Evolutionary conservation across 192 early-diverging fungal species (phyloP).

Genomic region (Dissophora ornata): DNA sequence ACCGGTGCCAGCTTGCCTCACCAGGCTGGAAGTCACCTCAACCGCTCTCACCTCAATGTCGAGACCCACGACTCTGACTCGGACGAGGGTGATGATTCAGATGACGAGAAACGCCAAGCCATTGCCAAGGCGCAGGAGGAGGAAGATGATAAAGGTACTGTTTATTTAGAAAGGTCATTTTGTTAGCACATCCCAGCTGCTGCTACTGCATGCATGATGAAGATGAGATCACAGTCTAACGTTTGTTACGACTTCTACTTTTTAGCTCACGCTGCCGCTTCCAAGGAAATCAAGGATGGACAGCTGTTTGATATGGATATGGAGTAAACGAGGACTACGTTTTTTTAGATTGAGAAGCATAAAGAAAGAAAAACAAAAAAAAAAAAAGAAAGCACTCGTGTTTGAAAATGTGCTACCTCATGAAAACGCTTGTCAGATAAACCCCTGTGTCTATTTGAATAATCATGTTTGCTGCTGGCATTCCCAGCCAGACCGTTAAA

Average conservation of each 20-base stretch:
- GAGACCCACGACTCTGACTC: constrained; percentile 52
- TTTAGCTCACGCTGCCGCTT: constrained; percentile 48
- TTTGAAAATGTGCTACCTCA: too few relatives aligned
- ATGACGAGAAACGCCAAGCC: constrained; percentile 59
- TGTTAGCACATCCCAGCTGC: too few relatives aligned
- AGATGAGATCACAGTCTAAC: not conserved
- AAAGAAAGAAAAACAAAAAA: constrained; percentile 4
- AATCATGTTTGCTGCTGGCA: not conserved
- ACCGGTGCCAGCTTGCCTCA: constrained; percentile 58
- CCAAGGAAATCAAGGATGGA: constrained; percentile 53
- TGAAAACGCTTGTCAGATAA: too few relatives aligned
- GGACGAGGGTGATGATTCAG: constrained; percentile 41
- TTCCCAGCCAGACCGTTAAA: not conserved
- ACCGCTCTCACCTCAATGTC: constrained; percentile 49
- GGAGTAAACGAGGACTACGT: constrained; percentile 31
- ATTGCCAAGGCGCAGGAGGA: constrained; percentile 53
- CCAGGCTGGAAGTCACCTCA: constrained; percentile 37
- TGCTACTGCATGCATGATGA: too few relatives aligned
- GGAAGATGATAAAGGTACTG: constrained; percentile 50
- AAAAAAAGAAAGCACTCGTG: not conserved
- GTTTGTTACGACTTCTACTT: too few relatives aligned
- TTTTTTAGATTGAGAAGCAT: constrained; percentile 28
- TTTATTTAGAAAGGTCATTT: too few relatives aligned
- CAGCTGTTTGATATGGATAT: constrained; percentile 51
- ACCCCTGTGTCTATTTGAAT: too few relatives aligned